Conservation (phyloP, 164 flowering plant species). For the Umbilicus rupestris region DNA sequence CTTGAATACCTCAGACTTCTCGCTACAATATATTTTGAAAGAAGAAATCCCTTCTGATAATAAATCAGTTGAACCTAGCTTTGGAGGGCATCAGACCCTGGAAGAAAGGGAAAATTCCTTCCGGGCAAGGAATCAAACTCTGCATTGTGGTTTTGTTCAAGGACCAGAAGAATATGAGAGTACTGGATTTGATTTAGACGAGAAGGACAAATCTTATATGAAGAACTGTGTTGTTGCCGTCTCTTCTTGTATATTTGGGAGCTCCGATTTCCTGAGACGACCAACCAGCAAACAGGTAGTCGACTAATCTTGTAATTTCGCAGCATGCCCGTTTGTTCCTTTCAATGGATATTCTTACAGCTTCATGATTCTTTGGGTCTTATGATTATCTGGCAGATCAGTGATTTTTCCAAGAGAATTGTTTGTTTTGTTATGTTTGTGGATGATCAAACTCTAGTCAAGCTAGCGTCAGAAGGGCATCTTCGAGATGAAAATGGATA, state of each 20-base stretch:
- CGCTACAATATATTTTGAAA: constrained; percentile 38
- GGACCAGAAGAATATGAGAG: constrained; percentile 49
- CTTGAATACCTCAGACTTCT: constrained; percentile 45
- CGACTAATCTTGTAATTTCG: background rate
- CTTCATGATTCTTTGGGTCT: background rate
- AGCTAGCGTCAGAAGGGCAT: constrained; percentile 59
- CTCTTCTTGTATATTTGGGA: constrained; percentile 95
- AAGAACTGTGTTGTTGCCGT: constrained; percentile 59
- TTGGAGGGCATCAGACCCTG: constrained; percentile 90
- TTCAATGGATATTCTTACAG: background rate
- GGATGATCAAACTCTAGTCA: constrained; percentile 65
- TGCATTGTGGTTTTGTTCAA: constrained; percentile 92
- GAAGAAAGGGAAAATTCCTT: constrained; percentile 78
- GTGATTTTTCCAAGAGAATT: constrained; percentile 69
- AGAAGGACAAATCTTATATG: constrained; percentile 60
- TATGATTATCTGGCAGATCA: constrained; percentile 47
- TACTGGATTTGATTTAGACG: constrained; percentile 71
- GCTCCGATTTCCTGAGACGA: constrained; percentile 79
- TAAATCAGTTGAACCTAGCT: constrained; percentile 37
- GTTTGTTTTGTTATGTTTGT: constrained; percentile 96
- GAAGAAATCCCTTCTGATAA: constrained; percentile 30
- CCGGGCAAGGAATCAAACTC: constrained; percentile 53
- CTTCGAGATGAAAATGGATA: constrained; percentile 51
- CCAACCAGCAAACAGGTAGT: constrained; percentile 70
- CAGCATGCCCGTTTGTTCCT: background rate